phyloP scores from a whole-genome alignment of 2,329 filamentous ascomycete genomes.

The Penicillium psychrosexuale region DNA sequence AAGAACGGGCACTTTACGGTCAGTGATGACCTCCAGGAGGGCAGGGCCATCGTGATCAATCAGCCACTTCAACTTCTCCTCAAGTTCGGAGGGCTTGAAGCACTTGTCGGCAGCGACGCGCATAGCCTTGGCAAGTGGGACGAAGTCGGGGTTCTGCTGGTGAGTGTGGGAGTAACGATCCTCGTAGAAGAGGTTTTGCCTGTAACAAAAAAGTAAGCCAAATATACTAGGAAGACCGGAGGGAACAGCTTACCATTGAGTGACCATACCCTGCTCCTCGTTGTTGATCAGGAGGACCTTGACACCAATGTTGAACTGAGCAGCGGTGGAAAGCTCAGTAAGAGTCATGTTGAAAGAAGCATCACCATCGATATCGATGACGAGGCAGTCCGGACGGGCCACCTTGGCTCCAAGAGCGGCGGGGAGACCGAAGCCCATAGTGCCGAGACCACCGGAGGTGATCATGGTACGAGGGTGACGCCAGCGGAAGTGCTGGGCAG shows the following conservation, averaged over 20 bases:
- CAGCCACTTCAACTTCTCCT: slow-evolving; percentile 79
- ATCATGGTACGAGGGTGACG: slow-evolving; percentile 88
- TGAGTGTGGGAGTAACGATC: slow-evolving; percentile 90
- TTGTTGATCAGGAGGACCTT: slow-evolving; percentile 96
- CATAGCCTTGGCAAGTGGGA: slow-evolving; percentile 91
- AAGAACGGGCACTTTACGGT: slow-evolving; percentile 76
- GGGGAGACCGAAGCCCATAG: slow-evolving; percentile 93
- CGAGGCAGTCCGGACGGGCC: slow-evolving; percentile 72
- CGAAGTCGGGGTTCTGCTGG: slow-evolving; percentile 92
- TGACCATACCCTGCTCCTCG: slow-evolving; percentile 98
- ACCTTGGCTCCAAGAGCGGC: slow-evolving; percentile 96
- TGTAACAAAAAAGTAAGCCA: not conserved
- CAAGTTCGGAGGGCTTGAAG: slow-evolving; percentile 71
- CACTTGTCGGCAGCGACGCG: slow-evolving; percentile 71
- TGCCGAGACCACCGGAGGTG: slow-evolving; percentile 90
- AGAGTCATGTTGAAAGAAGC: slow-evolving; percentile 99
- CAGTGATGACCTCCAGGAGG: slow-evolving; percentile 85
- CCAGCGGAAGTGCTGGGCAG: slow-evolving; percentile 96
- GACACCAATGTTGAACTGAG: slow-evolving; percentile 93
- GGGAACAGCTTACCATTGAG: slow-evolving; percentile 61
- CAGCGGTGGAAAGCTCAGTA: slow-evolving; percentile 87
- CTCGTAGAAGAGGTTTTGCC: slow-evolving; percentile 94
- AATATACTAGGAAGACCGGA: not conserved
- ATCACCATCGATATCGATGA: slow-evolving; percentile 95
- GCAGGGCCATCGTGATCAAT: slow-evolving; percentile 88